phyloP scores from a whole-genome alignment of 139 green algal species.

The Micractinium sp. region DNA sequence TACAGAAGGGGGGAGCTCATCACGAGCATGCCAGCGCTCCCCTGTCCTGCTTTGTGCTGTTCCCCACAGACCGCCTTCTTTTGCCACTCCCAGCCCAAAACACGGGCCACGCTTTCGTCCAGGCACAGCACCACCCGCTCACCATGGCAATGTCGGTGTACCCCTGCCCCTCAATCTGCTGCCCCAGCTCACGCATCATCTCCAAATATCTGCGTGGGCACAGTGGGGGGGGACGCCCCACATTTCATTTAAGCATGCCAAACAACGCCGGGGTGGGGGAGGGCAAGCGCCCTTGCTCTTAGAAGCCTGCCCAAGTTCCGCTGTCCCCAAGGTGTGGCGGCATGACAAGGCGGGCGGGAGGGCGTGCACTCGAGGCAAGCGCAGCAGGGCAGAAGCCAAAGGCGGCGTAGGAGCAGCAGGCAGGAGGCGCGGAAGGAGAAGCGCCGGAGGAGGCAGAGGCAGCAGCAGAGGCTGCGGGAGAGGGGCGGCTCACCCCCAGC shows the following conservation, averaged over 20 bases:
- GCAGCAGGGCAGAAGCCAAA: not conserved
- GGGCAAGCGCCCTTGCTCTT: too few species aligned
- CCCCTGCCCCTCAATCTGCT: slow-evolving; percentile 54
- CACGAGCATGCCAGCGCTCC: too few species aligned
- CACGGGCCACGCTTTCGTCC: too few species aligned
- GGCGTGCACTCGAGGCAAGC: too few species aligned
- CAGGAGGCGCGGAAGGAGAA: not conserved
- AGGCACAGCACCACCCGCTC: not conserved
- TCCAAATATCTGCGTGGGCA: slow-evolving; percentile 72
- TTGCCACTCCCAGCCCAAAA: too few species aligned
- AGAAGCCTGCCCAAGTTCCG: too few species aligned
- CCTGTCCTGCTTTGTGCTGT: too few species aligned
- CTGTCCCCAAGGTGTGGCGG: too few species aligned
- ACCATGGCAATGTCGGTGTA: slow-evolving; percentile 85
- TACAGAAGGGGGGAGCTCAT: too few species aligned
- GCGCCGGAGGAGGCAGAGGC: not conserved
- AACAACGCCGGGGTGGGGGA: too few species aligned
- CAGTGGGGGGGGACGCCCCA: slow-evolving; percentile 68
- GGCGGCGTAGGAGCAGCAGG: not conserved
- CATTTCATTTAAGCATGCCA: not conserved
- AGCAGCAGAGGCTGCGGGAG: not conserved
- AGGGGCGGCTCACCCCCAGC: slow-evolving; percentile 9
- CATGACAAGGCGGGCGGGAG: too few species aligned
- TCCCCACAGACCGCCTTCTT: too few species aligned
- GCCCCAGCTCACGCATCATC: slow-evolving; percentile 79